phyloP scores from a whole-genome alignment of 2,329 filamentous ascomycete genomes.

The Raffaelea deltoideospora region DNA sequence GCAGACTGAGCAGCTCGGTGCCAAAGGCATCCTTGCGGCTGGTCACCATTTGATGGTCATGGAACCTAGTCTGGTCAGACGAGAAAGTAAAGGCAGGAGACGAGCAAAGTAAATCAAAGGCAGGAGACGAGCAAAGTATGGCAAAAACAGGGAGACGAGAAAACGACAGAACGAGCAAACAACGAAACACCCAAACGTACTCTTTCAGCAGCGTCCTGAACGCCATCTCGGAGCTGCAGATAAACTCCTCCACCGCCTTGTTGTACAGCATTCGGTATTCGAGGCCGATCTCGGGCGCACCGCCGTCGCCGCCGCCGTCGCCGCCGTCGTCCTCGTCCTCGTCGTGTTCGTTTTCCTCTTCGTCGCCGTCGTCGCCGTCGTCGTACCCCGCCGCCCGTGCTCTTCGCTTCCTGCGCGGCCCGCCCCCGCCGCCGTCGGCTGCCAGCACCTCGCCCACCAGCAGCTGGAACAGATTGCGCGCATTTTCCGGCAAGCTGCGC shows the following conservation, averaged over 20 bases:
- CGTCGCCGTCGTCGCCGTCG: constrained; percentile 80
- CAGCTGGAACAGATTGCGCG: constrained; percentile 70
- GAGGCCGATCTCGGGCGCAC: constrained; percentile 50
- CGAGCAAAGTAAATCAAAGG: constrained; percentile 6
- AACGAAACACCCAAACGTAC: constrained; percentile 36
- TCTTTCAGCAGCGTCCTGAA: constrained; percentile 91
- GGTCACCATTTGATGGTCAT: constrained; percentile 95
- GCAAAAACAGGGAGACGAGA: not conserved
- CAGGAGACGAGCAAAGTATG: constrained; percentile 6
- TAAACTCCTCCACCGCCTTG: constrained; percentile 91
- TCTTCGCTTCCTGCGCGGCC: constrained; percentile 24
- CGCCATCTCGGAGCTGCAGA: constrained; percentile 90
- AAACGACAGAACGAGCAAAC: too few relatives aligned
- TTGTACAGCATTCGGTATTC: constrained; percentile 89
- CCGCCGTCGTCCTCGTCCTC: constrained; percentile 29
- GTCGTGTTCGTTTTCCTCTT: constrained; percentile 65
- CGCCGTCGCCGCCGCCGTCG: constrained; percentile 25
- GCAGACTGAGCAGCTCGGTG: constrained; percentile 71
- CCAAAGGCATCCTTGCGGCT: constrained; percentile 75
- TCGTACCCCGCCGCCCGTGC: constrained; percentile 58
- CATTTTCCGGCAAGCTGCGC: constrained; percentile 81
- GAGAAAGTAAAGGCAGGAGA: not conserved
- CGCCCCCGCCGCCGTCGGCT: constrained; percentile 42
- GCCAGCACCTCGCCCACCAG: constrained; percentile 73
- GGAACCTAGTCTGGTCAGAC: constrained; percentile 47